Percentiles rank a stretch among this genome's conserved stretches.
Conservation (phyloP, 2,329 filamentous ascomycete genomes). For the Alternaria sp. region DNA sequence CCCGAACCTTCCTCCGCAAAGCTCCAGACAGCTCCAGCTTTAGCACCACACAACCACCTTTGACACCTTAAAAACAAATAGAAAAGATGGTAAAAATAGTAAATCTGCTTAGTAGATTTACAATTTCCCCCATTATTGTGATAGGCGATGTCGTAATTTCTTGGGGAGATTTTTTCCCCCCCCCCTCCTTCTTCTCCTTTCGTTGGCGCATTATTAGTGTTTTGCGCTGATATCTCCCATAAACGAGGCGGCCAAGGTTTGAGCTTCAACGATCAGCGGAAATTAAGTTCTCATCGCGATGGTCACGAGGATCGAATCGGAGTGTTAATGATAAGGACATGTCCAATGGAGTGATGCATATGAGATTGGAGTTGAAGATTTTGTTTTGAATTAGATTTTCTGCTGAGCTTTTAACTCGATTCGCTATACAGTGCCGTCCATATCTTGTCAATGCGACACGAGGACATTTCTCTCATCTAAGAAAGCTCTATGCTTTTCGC, state of each 20-base stretch:
- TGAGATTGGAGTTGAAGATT: conserved; percentile 1
- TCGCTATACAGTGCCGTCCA: conserved; percentile 7
- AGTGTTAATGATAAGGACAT: background rate
- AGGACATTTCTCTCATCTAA: conserved; percentile 9
- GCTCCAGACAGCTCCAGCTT: too few relatives aligned
- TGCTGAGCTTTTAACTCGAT: conserved; percentile 7
- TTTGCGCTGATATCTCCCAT: background rate
- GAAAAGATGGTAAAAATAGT: too few relatives aligned
- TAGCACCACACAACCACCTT: too few relatives aligned
- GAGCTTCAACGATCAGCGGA: background rate
- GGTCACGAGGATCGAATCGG: background rate
- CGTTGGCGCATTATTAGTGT: background rate
- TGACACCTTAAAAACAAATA: too few relatives aligned
- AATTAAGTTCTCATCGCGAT: background rate
- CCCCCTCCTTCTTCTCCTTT: background rate
- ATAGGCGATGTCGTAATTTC: conserved; percentile 3
- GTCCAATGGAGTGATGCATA: background rate
- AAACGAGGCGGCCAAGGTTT: conserved; percentile 3
- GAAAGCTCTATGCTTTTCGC: conserved; percentile 10
- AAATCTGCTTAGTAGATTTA: too few relatives aligned
- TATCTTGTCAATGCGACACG: conserved; percentile 6
- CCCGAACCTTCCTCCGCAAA: conserved; percentile 33
- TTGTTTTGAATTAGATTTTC: conserved; percentile 10
- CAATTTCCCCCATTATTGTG: too few relatives aligned
- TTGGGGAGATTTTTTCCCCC: too few relatives aligned